Base-by-base conservation (phyloP, 441 rosid genomes). In the Pelargonium exstipulatum region DNA sequence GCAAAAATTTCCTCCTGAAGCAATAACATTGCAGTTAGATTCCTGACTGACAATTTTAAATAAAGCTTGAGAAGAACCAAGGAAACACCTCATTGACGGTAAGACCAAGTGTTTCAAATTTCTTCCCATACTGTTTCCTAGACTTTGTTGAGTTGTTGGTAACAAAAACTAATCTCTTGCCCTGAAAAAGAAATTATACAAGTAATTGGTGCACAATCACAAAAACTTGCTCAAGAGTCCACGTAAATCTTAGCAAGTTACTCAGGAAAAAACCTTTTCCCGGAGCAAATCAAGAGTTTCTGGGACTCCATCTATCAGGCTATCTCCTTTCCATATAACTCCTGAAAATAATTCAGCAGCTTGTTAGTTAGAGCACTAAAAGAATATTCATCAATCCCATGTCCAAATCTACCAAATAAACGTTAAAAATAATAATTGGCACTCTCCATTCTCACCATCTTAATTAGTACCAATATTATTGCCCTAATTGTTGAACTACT, bases 81-180 rank as follows among this genome's bases (percentile, higher is more conserved):
- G 16, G 62, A 74, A 80, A 18, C 66, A 86, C 94, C 94, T 88
- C 91, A 22, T 40, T 80, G 77, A 88, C 88, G 76, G 5, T 76
- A 32, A 88, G 80, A 32, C 91, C 94, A 74, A 88, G 91, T 61
- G 88, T 85, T 79, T 88, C 94, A 67, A 88, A 88, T 82, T 86
- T 88, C 74, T 85, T 88, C 64, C 94, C 91, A 66, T 88, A 88
- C 37, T 88, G 94, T 81, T 88, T 88, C 82, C 94, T 84, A 1
- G 94, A 88, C 79, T 88, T 88, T 42, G 94, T 88, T 0, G 94
- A 88, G 79, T 88, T 88, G 80, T 88, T 88, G 32, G 94, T 88
- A n/a, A 88, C 91, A 72, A 88, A 88, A 67, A 88, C 91, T 76
- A 88, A 71, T 29, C 91, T 85, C 82, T 88, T 88, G 5, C 89